Evolutionary conservation across 1,284 basidiomycete genomes (phyloP), one percentile per base, ranked within the genome.

Genomic region (Anthracocystis setariae): DNA sequence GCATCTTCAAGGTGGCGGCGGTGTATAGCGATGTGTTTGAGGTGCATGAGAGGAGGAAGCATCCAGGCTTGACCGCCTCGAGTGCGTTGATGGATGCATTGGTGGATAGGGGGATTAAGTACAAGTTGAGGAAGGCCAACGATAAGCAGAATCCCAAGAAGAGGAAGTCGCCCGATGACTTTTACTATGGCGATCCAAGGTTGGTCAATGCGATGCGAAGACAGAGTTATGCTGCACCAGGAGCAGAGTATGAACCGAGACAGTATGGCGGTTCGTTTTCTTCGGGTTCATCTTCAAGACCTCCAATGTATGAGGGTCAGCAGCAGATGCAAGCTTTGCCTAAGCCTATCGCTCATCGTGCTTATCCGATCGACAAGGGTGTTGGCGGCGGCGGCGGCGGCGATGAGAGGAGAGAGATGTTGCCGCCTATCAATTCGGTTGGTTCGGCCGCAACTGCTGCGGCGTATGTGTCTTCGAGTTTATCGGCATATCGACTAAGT

Each of bases 11-110:
- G 42, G 54, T 73, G 38, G 64, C 70, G 15, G 53, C 52, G 8
- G 57, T 73, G 23, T 73, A 64, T 50, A 68, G 51, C 25, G 64
- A 73, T 25, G 57, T 54, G 0, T 77, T 77, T 23, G 58, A 67
- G 44, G 69, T 76, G 24, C 64, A 67, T 20, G 66, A 65, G 43
- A 43, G 61, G 3, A 37, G 71, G 20, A 67, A 71, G 45, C 69
- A 68, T 29, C 64, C 67, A 17, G 67, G 67, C 2, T 46, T 74
- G 8, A 45, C 42, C 15, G 56, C 63, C 0, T 57, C 56, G 0
- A 63, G 55, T 3, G 49, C 49, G 5, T 27, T 71, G 3, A 72
- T 67, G 64, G 73, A 70, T 39, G 63, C 70, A 5, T 54, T 70
- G 10, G 73, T 65, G 23, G 68, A 72, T 13, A 25, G 60, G 18